Base-by-base conservation (phyloP, 495 filamentous ascomycete genomes). In the Oidiodendron maius region DNA sequence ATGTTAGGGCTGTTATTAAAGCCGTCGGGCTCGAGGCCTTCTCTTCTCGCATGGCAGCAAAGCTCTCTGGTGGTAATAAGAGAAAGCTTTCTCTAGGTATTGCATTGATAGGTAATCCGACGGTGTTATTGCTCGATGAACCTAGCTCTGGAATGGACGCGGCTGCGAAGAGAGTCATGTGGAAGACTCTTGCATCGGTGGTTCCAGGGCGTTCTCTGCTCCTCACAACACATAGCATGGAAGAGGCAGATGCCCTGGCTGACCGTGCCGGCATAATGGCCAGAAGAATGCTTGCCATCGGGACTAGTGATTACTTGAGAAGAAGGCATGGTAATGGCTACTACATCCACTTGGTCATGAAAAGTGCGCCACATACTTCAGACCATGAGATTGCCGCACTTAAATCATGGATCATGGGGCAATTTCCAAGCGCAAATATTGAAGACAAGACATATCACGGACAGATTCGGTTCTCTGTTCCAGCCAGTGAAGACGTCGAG, bases 401-500 rank as follows among this genome's bases (percentile, higher is more conserved):
- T 24, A 72, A 78, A 50, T 16, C 38, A 0, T 94, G 86, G 84
- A 73, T 91, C 8, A 15, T 61, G 11, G 48, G 50, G 4, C 67
- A 66, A 9, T 80, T 90, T 49, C 67, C 71, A 0, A 73, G 72
- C 3, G 83, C 84, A 0, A 66, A 68, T 24, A 64, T 86, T 16
- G 89, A 94, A 61, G 74, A 80, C 9, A 78, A 84, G 59, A 82
- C 76, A 11, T 94, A 84, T 57, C 87, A 93, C 55, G 89, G 89
- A 0, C 89, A 94, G 60, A 65, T 95, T 58, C 69, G 86, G 4
- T 94, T 91, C 61, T 82, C 74, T 18, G 76, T 94, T 9, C 83
- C 87, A 3, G 67, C 70, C 9, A 26, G 17, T 6, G 53, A 58
- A 36, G n/a, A 22, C 2, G 16, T 12, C 15, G 1, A 20, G 10